These are phyloP conservation scores for Echria macrotheca DNA, from an alignment of 495 filamentous ascomycete species.

Conservation along the genomic window DNA sequence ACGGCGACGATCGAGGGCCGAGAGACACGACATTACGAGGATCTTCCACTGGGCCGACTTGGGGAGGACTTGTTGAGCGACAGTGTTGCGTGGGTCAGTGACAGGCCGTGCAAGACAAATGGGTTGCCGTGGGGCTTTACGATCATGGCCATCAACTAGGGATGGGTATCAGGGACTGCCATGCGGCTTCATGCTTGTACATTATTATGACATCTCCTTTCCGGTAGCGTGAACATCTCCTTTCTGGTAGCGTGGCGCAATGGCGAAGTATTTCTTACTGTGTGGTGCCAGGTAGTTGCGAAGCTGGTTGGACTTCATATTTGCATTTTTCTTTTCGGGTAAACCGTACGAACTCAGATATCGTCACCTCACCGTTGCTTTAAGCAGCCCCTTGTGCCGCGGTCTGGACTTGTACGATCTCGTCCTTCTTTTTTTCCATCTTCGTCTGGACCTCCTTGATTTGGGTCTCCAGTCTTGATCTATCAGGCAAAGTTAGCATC, in stretches of 20 bases:
- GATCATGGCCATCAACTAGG: constrained; percentile 31
- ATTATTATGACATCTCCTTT: no score
- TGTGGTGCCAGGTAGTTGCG: no score
- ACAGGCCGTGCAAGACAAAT: constrained; percentile 26
- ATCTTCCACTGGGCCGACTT: constrained; percentile 6
- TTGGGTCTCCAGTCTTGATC: constrained; percentile 74
- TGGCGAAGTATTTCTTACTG: no score
- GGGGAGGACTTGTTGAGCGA: constrained; percentile 20
- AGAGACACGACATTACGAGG: constrained; percentile 1
- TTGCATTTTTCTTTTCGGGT: no score
- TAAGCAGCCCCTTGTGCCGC: constrained; percentile 30
- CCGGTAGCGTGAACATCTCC: constrained; percentile 11
- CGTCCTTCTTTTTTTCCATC: constrained; percentile 67
- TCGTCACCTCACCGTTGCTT: no score
- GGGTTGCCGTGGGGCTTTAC: constrained; percentile 34
- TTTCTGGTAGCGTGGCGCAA: constrained; percentile 19
- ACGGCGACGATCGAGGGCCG: constrained; percentile 14
- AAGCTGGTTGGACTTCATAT: no score
- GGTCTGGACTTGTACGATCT: constrained; percentile 45
- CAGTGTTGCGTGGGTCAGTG: constrained; percentile 20
- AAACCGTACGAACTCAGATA: no score
- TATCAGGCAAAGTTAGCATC: constrained; percentile 27
- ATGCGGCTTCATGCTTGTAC: no score
- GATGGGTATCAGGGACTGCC: no score
- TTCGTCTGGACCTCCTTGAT: constrained; percentile 75